These are phyloP conservation scores for Dendrothele bispora DNA, from an alignment of 768 basidiomycete species.

Conservation along the genomic window DNA sequence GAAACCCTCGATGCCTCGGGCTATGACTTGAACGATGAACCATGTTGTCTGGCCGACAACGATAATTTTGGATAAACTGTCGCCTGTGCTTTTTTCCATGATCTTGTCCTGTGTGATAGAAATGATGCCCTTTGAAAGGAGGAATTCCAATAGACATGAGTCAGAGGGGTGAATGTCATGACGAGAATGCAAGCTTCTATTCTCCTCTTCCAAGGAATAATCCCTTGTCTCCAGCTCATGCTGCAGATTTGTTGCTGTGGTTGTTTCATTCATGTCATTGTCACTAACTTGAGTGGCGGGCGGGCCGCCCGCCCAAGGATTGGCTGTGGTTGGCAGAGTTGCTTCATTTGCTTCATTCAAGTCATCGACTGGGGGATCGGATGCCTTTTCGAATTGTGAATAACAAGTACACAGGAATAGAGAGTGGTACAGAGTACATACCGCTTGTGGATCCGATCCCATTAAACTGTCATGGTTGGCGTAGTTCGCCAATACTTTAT, in stretches of 20 bases:
- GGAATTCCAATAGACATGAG: too few species aligned
- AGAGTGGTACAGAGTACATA: background rate
- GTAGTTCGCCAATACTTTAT: too few species aligned
- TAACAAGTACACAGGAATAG: too few species aligned
- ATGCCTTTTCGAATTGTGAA: too few species aligned
- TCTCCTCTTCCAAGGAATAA: background rate
- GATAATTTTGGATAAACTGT: constrained; percentile 4
- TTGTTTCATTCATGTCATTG: background rate
- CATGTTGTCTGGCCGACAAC: constrained; percentile 12
- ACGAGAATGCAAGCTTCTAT: background rate
- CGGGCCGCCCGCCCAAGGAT: background rate
- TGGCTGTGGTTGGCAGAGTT: too few species aligned
- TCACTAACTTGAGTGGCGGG: background rate
- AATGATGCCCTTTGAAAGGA: background rate
- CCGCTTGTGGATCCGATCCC: background rate
- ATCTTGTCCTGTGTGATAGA: background rate
- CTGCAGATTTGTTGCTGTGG: background rate
- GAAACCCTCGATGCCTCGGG: constrained; percentile 1
- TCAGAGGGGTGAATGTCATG: background rate
- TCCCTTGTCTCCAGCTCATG: background rate
- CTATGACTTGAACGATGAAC: constrained; percentile 13
- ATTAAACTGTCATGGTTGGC: too few species aligned
- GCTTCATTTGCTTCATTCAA: too few species aligned
- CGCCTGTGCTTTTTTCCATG: constrained; percentile 9
- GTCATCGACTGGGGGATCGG: too few species aligned